Conservation (phyloP, 768 basidiomycete species). For the Neoboletus brunneissimus region DNA sequence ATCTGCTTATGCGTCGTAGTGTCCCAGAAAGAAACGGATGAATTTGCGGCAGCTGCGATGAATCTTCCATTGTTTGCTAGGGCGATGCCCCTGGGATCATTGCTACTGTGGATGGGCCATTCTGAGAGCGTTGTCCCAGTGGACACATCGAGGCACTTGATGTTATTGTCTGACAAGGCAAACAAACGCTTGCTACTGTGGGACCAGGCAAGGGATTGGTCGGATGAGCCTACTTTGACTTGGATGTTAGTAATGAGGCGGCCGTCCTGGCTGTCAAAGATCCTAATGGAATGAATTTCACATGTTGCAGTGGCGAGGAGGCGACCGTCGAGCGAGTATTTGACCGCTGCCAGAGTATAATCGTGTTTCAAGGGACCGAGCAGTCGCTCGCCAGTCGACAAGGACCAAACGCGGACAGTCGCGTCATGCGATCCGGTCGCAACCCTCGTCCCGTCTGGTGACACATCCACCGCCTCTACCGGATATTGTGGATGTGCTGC, state of each 20-base stretch:
- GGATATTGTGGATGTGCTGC: not conserved
- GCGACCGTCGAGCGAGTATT: slow-evolving; percentile 7
- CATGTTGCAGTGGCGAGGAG: slow-evolving; percentile 9
- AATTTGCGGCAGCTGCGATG: not conserved
- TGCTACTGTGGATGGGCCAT: slow-evolving; percentile 4
- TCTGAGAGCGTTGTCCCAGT: not conserved
- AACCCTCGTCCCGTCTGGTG: slow-evolving; percentile 10
- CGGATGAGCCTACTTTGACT: not conserved
- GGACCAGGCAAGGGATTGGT: slow-evolving; percentile 11
- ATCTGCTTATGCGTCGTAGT: slow-evolving; percentile 1
- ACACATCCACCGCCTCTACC: slow-evolving; percentile 6
- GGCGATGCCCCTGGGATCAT: not conserved
- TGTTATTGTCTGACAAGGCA: not conserved
- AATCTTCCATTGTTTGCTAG: slow-evolving; percentile 10
- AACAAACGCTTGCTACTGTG: slow-evolving; percentile 1
- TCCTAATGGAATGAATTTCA: not conserved
- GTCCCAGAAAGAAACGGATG: slow-evolving; percentile 14
- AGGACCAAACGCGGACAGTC: slow-evolving; percentile 2
- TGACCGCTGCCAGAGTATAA: slow-evolving; percentile 3
- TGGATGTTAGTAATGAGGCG: not conserved
- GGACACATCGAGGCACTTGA: slow-evolving; percentile 1
- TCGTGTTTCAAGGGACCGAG: slow-evolving; percentile 1
- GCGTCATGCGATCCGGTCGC: slow-evolving; percentile 8
- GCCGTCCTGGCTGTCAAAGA: slow-evolving; percentile 3
- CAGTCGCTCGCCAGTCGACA: not conserved